phyloP scores from a whole-genome alignment of 1,284 basidiomycete species.

The Fomitopsis betulina region DNA sequence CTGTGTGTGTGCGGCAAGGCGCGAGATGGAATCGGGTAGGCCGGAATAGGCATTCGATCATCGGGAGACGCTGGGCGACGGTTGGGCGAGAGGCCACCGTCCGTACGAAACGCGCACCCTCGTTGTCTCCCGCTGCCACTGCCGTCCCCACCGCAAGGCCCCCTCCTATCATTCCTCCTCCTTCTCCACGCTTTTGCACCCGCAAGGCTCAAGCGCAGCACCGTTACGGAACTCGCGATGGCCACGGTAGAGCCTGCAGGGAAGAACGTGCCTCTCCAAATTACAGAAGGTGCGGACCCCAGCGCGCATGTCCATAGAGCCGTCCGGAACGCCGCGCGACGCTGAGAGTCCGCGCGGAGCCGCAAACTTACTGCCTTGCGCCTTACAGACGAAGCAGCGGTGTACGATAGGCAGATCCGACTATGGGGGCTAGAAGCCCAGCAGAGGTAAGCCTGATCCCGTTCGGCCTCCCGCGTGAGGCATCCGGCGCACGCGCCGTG shows the following conservation, averaged over 20 bases:
- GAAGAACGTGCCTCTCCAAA: constrained; percentile 33
- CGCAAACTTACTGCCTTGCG: constrained; percentile 1
- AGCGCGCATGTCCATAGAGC: neutral
- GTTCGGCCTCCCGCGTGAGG: neutral
- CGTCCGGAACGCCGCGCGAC: neutral
- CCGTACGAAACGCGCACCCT: neutral
- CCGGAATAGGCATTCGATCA: neutral
- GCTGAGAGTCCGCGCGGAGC: neutral
- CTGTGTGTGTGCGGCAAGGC: neutral
- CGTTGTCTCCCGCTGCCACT: neutral
- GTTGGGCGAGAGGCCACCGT: neutral
- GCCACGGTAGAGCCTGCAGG: constrained; percentile 26
- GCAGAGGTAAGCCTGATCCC: constrained; percentile 60
- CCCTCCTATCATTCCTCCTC: neutral
- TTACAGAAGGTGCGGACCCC: constrained; percentile 36
- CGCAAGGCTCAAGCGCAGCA: neutral
- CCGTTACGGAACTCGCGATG: constrained; percentile 17
- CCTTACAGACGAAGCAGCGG: constrained; percentile 67
- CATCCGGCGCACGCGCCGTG: neutral
- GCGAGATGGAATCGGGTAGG: constrained; percentile 1
- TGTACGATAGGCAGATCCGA: constrained; percentile 97
- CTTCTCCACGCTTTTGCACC: neutral
- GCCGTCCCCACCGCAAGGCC: neutral
- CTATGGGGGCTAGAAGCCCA: constrained; percentile 98
- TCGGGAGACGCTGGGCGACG: neutral